A percentile compares a stretch with the other conserved stretches of the same genome.
Evolutionary conservation across 306 rosid species (phyloP).

Genomic region (Ormosia semicastrata): DNA sequence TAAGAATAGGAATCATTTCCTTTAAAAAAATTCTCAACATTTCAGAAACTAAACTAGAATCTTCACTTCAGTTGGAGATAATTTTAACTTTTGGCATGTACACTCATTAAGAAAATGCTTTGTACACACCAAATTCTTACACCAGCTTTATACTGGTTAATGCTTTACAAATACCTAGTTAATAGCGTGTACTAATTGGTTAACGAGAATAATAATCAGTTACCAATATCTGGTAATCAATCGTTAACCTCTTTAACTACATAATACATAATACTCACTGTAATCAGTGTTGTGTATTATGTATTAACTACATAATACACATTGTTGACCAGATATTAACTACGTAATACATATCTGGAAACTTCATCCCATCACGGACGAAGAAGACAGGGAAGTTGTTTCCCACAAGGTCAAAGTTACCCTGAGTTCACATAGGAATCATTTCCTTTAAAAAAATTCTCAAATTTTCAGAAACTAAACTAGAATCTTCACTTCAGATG

Average conservation of each 20-base stretch:
- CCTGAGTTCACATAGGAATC: conserved; percentile 49
- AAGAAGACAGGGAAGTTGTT: conserved; percentile 84
- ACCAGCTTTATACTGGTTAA: neutral
- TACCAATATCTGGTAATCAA: too few species aligned
- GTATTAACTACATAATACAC: neutral
- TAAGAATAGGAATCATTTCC: conserved; percentile 34
- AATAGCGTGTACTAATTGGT: neutral
- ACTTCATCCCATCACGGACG: conserved; percentile 79
- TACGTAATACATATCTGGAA: conserved; percentile 78
- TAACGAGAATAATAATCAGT: neutral
- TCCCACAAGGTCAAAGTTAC: conserved; percentile 89
- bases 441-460: neutral
- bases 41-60: neutral
- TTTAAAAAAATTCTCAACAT: neutral
- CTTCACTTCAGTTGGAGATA: neutral
- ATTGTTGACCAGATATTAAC: neutral
- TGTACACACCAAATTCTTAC: too few species aligned
- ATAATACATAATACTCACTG: too few species aligned
- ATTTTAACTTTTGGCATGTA: neutral
- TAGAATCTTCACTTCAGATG: neutral
- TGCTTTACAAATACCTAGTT: neutral
- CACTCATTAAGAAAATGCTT: neutral
- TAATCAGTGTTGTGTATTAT: too few species aligned
- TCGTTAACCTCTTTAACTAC: too few species aligned
- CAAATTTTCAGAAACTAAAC: neutral